Evolutionary conservation across 306 rosid genomes (phyloP), one percentile per base, ranked within the genome.

Genomic region (Trifolium dubium): DNA sequence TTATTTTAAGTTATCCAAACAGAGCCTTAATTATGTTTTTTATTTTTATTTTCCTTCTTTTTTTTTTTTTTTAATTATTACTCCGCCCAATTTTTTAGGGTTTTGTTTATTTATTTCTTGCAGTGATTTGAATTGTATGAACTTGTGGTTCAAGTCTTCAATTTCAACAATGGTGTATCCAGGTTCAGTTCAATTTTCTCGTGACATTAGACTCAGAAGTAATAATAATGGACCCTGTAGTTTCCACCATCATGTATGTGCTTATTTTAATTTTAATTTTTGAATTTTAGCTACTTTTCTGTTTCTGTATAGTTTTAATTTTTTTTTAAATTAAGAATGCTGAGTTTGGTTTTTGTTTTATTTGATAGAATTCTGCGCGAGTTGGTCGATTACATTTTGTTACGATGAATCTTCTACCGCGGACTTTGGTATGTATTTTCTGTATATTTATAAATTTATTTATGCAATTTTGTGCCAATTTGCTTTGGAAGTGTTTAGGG

Each of bases 341-440:
- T 43, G 80, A 80, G 35, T 32, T 81, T 82, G 14, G 10, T 75
- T 75, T 80, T 31, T 11, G 6, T 69, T 40, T 62, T 19, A 58
- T 64, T 72, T 82, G 69, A 53, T 88, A 94, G 95, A 34, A 80
- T 72, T 78, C 64, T 64, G 84, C 49, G 71, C 85, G 80, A 70
- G 86, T 82, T 85, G 76, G 85, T 67, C 88, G 88, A 60, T 79
- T 82, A 8, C 91, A 83, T 80, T 77, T 82, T 76, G 83, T 85
- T 65, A 78, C 89, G 60, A 30, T 86, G 76, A 87, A 85, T 81
- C 85, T 88, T 76, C 80, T 89, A 30, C 85, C 89, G 2, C 75
- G 82, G 64, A 76, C 76, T 78, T 80, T 89, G 97, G 97, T 94
- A 91, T 82, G 93, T 49, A 8, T 74, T 79, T 68, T 64, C 35